Conservation (phyloP, 805 yeast genomes). For the Schizosaccharomyces pombe region ASM294v3 CU329670.1:756501-757000, state of each 20-base stretch:
- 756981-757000: constrained; percentile 53
- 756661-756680: too few relatives aligned
- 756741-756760: background rate
- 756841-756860: constrained; percentile 86
- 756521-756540: too few relatives aligned
- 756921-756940: background rate
- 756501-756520: too few relatives aligned
- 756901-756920: background rate
- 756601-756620: background rate
- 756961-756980: too few relatives aligned
- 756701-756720: background rate
- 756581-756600: background rate
- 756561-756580: background rate
- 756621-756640: background rate
- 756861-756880: constrained; percentile 65
- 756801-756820: constrained; percentile 47
- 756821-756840: constrained; percentile 96
- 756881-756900: constrained; percentile 25
- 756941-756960: too few relatives aligned
- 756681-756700: too few relatives aligned
- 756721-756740: too few relatives aligned
- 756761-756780: background rate
- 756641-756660: too few relatives aligned
- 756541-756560: background rate
- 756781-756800: constrained; percentile 5